A percentile compares a stretch with the other conserved stretches of the same genome.
These are phyloP conservation scores for Pichia sp. DNA, from an alignment of 1,139 yeast species.

Conservation along the genomic window DNA sequence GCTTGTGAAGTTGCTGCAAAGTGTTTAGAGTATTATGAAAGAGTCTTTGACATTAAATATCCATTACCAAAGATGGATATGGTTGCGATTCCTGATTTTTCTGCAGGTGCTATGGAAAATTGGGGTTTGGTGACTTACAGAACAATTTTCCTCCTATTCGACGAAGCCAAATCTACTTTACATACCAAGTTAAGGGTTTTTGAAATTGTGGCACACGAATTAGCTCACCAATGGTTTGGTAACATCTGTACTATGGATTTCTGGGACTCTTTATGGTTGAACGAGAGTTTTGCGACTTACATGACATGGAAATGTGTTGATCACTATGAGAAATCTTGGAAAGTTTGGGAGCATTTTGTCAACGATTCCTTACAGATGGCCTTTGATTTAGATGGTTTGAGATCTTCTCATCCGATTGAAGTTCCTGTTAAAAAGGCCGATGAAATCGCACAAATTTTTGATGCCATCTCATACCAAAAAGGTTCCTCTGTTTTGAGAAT, in stretches of 20 bases:
- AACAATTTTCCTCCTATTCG: constrained; percentile 43
- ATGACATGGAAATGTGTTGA: constrained; percentile 47
- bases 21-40: constrained; percentile 43
- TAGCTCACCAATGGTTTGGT: constrained; percentile 63
- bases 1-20: constrained; percentile 48
- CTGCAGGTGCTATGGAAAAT: constrained; percentile 59
- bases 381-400: constrained; percentile 44
- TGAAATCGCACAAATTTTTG: constrained; percentile 28
- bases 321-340: constrained; percentile 49
- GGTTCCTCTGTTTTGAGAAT: constrained; percentile 49
- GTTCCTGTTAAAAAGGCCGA: constrained; percentile 49
- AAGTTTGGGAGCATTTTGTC: constrained; percentile 48
- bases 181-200: constrained; percentile 44
- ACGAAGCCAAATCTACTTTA: constrained; percentile 37
- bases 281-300: constrained; percentile 59
- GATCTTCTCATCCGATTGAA: constrained; percentile 54
- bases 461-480: constrained; percentile 31
- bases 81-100: constrained; percentile 50
- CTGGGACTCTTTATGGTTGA: constrained; percentile 60
- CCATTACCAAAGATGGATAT: constrained; percentile 55
- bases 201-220: constrained; percentile 52
- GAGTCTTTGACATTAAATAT: constrained; percentile 46
- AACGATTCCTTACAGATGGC: constrained; percentile 47
- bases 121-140: constrained; percentile 54
- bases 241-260: constrained; percentile 56